These are phyloP conservation scores for Diaporthe aspalathi DNA, from an alignment of 2,329 filamentous ascomycete species.

Conservation along the genomic window DNA sequence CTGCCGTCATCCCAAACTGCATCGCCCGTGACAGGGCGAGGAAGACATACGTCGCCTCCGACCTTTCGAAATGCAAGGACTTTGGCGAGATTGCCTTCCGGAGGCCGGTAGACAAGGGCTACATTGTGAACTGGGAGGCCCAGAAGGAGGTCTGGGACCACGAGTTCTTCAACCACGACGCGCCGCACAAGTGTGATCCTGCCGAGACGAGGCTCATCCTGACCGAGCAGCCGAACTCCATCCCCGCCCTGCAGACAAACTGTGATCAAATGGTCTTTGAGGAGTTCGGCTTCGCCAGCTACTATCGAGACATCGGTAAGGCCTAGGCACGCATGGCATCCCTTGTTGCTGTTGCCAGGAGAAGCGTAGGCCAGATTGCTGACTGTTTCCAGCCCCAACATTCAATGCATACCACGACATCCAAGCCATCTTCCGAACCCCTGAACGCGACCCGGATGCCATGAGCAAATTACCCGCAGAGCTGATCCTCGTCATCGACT, in stretches of 20 bases:
- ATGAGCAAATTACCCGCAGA: conserved; percentile 70
- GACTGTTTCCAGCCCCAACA: conserved; percentile 66
- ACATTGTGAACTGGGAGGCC: conserved; percentile 95
- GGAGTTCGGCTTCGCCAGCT: conserved; percentile 92
- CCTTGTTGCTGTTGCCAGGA: neutral
- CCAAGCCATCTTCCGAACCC: conserved; percentile 74
- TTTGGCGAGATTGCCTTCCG: conserved; percentile 91
- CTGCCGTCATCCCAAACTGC: conserved; percentile 85
- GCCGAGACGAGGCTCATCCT: conserved; percentile 85
- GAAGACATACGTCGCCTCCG: conserved; percentile 82
- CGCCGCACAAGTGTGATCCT: conserved; percentile 78
- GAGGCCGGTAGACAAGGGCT: conserved; percentile 92
- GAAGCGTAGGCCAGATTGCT: neutral
- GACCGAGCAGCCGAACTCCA: conserved; percentile 85
- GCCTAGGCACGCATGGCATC: neutral
- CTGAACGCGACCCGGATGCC: conserved; percentile 53
- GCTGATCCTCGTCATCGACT: conserved; percentile 88
- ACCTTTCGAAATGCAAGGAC: conserved; percentile 83
- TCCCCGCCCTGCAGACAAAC: conserved; percentile 85
- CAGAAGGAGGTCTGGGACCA: conserved; percentile 96
- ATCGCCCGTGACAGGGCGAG: conserved; percentile 85
- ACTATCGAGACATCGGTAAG: conserved; percentile 79
- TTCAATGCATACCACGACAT: conserved; percentile 88
- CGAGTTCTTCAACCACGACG: conserved; percentile 80
- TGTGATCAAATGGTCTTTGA: conserved; percentile 98